Conservation (phyloP, 2,329 filamentous ascomycete species). For the Colletotrichum sp. region DNA sequence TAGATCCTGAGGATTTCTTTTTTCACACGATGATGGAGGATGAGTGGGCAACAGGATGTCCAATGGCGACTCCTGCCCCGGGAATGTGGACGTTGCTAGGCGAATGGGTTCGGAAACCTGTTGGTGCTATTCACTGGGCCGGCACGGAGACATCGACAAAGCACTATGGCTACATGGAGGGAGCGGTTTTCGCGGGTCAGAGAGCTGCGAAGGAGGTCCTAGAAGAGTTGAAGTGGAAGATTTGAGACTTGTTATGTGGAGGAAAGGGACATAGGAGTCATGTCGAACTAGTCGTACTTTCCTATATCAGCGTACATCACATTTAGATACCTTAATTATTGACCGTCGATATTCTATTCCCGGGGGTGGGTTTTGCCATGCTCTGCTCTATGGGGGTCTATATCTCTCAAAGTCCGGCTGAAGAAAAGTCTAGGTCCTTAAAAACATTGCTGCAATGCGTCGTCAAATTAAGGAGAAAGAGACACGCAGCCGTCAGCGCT, state of each 20-base stretch:
- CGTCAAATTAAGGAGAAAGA: neutral
- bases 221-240: slow-evolving; percentile 13
- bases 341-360: neutral
- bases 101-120: slow-evolving; percentile 15
- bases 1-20: slow-evolving; percentile 16
- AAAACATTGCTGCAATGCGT: neutral
- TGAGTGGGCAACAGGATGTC: slow-evolving; percentile 15
- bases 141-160: slow-evolving; percentile 19
- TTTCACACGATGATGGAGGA: slow-evolving; percentile 20
- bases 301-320: neutral
- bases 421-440: neutral
- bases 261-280: neutral
- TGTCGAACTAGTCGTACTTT: neutral
- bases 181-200: slow-evolving; percentile 15
- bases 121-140: slow-evolving; percentile 15
- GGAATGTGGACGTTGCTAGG: slow-evolving; percentile 21
- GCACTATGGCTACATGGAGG: slow-evolving; percentile 14
- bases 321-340: neutral
- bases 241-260: neutral
- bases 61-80: slow-evolving; percentile 11
- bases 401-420: neutral
- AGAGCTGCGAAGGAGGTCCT: slow-evolving; percentile 14
- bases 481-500: slow-evolving; percentile 30
- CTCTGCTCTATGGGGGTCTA: neutral
- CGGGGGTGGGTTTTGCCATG: accelerated